Evolutionary conservation across 371 early-diverging fungal genomes (phyloP).

Genomic region (Encephalitozoon cuniculi): DNA sequence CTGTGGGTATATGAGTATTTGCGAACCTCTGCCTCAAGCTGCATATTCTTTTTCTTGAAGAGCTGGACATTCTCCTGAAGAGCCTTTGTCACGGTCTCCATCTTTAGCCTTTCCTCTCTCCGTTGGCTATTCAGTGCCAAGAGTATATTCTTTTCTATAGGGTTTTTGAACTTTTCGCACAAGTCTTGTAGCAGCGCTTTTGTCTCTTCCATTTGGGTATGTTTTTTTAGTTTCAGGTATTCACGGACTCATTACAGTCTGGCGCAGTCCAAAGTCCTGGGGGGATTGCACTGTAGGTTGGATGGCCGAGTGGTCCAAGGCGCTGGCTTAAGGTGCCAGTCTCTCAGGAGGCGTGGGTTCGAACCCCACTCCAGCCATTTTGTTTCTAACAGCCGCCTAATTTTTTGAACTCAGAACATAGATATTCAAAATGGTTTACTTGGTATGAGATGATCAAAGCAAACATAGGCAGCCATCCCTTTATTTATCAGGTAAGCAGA

Average conservation of each 20-base stretch:
- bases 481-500: neutral
- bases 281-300: neutral
- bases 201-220: neutral
- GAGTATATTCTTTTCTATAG: neutral
- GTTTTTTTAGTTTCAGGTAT: neutral
- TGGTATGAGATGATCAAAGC: too few species aligned
- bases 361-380: slow-evolving; percentile 60
- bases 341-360: slow-evolving; percentile 61
- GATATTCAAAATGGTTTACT: too few species aligned
- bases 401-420: too few species aligned
- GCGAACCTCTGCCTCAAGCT: slow-evolving; percentile 23
- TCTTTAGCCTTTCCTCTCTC: neutral
- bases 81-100: neutral
- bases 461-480: too few species aligned
- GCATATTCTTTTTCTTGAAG: slow-evolving; percentile 12
- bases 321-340: slow-evolving; percentile 61
- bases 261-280: neutral
- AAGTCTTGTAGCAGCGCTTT: neutral
- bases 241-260: too few species aligned
- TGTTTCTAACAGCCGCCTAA: too few species aligned
- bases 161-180: neutral
- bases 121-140: neutral
- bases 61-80: neutral
- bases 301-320: slow-evolving; percentile 62
- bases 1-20: slow-evolving; percentile 2